Evolutionary conservation across 441 rosid genomes (phyloP).

Genomic region (Pelargonium hybrid): DNA sequence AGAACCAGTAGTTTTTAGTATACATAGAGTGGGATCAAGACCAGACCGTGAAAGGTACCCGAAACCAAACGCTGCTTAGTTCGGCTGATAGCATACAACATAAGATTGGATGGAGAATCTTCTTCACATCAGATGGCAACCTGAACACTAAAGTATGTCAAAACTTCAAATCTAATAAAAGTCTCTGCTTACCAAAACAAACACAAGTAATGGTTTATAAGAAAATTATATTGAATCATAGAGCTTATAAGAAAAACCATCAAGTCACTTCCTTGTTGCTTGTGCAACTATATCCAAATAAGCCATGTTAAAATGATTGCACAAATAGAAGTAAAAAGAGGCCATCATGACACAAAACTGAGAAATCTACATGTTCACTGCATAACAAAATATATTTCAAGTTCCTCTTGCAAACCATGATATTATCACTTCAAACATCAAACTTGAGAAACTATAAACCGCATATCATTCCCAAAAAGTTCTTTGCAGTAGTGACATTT

Average conservation of each 20-base stretch:
- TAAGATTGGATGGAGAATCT: slow-evolving; percentile 74
- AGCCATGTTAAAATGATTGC: not conserved
- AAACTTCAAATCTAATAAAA: not conserved
- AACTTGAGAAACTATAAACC: not conserved
- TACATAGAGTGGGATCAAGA: slow-evolving; percentile 80
- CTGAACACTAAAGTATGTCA: slow-evolving; percentile 27
- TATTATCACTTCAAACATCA: not conserved
- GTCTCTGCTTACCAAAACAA: not conserved
- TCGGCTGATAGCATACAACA: slow-evolving; percentile 81
- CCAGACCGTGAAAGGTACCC: slow-evolving; percentile 76
- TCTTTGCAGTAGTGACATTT: slow-evolving; percentile 51
- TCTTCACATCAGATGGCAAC: slow-evolving; percentile 67
- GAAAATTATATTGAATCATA: not conserved
- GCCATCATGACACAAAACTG: not conserved
- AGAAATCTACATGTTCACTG: not conserved
- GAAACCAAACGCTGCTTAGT: slow-evolving; percentile 62
- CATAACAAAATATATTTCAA: not conserved
- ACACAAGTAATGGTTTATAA: not conserved
- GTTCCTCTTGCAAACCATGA: not conserved
- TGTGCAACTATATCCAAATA: not conserved
- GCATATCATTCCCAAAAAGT: slow-evolving; percentile 55
- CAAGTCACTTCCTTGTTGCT: not conserved
- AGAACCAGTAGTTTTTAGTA: not conserved
- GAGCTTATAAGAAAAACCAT: not conserved
- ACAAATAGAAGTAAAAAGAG: not conserved